phyloP scores from a whole-genome alignment of 129 eudicot species.

The Smallanthus sonchifolius region DNA sequence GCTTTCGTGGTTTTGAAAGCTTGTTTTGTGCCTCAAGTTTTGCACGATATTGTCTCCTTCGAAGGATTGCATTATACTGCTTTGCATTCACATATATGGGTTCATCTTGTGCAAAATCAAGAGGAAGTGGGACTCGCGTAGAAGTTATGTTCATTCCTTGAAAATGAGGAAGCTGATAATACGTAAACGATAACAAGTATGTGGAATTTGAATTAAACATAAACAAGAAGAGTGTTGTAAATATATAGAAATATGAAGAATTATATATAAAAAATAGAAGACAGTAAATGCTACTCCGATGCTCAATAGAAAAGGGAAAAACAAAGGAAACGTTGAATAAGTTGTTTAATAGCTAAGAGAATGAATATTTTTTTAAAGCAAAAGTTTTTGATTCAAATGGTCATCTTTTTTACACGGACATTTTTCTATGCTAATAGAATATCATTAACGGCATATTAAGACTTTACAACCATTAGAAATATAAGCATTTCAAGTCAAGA shows the following conservation, averaged over 20 bases:
- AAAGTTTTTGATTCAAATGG: too few species aligned
- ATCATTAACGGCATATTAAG: too few species aligned
- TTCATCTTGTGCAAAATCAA: constrained; percentile 48
- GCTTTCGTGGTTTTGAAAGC: constrained; percentile 46
- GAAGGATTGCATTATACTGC: constrained; percentile 63
- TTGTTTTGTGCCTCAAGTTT: constrained; percentile 81
- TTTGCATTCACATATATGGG: constrained; percentile 68
- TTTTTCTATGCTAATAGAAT: too few species aligned
- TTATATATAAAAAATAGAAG: too few species aligned
- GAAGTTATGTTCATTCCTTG: constrained; percentile 39
- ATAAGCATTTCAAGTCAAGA: too few species aligned
- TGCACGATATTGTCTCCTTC: constrained; percentile 66
- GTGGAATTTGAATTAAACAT: background rate
- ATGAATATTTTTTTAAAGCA: background rate
- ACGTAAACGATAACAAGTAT: constrained; percentile 5
- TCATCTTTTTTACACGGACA: too few species aligned
- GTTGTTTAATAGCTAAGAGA: background rate
- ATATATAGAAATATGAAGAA: too few species aligned
- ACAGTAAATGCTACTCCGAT: too few species aligned
- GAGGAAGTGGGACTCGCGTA: constrained; percentile 62
- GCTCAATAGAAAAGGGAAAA: too few species aligned
- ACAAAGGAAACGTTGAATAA: too few species aligned
- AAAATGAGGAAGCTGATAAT: constrained; percentile 33
- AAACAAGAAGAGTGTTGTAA: background rate
- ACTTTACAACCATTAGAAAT: too few species aligned